Percentiles rank a stretch among this genome's conserved stretches.
phyloP scores from a whole-genome alignment of 1,284 basidiomycete genomes.

The Ganoderma leucocontextum region DNA sequence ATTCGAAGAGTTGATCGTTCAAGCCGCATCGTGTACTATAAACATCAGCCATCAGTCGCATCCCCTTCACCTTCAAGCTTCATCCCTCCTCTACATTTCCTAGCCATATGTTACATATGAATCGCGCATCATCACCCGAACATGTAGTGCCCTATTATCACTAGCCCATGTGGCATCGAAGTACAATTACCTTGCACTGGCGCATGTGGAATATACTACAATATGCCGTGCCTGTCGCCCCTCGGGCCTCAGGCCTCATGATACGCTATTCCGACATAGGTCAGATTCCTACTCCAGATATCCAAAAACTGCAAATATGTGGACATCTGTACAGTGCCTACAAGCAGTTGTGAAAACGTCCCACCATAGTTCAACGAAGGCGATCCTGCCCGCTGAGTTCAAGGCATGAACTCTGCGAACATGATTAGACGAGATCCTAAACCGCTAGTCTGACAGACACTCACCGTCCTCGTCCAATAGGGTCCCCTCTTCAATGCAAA shows the following conservation, averaged over 20 bases:
- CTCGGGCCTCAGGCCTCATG: neutral
- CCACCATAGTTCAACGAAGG: neutral
- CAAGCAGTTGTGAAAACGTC: neutral
- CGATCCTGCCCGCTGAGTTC: neutral
- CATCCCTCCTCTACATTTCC: neutral
- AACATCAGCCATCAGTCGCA: conserved; percentile 9
- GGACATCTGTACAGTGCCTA: too few relatives aligned
- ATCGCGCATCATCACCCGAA: neutral
- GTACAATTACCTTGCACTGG: neutral
- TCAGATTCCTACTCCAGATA: neutral
- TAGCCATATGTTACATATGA: neutral
- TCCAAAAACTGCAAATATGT: neutral
- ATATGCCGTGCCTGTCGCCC: neutral
- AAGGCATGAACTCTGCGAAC: conserved; percentile 22
- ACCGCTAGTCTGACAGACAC: conserved; percentile 21
- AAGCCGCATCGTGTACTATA: neutral
- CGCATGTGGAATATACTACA: neutral
- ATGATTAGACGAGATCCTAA: conserved; percentile 35
- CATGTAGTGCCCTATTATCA: neutral
- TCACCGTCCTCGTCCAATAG: conserved; percentile 82
- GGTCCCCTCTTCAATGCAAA: conserved; percentile 82
- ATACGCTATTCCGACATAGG: neutral
- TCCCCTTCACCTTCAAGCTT: neutral
- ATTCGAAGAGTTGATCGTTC: neutral
- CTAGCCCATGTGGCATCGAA: neutral